These are phyloP conservation scores for Amphibolis antarctica DNA, from an alignment of 106 monocot genomes.

Conservation along the genomic window DNA sequence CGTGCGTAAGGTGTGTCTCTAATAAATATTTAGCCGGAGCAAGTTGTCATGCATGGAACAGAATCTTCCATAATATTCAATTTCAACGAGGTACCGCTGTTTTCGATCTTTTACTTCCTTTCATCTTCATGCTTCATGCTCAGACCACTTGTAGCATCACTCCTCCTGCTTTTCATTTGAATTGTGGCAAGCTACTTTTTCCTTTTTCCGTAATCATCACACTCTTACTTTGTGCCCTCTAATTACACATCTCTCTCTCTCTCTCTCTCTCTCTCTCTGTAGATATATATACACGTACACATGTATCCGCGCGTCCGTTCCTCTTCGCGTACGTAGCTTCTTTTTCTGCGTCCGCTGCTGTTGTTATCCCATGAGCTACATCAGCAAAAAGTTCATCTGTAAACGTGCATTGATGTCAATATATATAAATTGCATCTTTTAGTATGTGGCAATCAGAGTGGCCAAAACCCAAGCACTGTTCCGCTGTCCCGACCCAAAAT, in stretches of 20 bases:
- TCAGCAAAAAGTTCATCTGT: slow-evolving; percentile 9
- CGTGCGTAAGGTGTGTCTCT: slow-evolving; percentile 33
- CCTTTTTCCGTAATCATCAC: too few species aligned
- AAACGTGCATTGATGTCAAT: slow-evolving; percentile 9
- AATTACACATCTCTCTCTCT: too few species aligned
- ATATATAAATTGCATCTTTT: slow-evolving; percentile 30
- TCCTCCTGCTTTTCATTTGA: too few species aligned
- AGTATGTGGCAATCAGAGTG: slow-evolving; percentile 11
- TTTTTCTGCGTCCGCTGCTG: not conserved
- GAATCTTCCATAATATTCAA: slow-evolving; percentile 72
- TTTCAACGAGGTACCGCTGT: slow-evolving; percentile 6
- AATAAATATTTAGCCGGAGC: slow-evolving; percentile 14
- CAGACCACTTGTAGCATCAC: too few species aligned
- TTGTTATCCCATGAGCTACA: slow-evolving; percentile 1
- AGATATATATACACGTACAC: too few species aligned
- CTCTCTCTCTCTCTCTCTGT: too few species aligned
- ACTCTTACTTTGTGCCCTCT: too few species aligned
- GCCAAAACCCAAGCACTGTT: slow-evolving; percentile 15
- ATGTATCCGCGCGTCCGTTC: too few species aligned
- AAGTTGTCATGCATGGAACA: slow-evolving; percentile 59
- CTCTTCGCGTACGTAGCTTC: not conserved
- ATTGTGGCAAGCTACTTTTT: too few species aligned
- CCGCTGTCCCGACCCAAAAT: slow-evolving; percentile 13
- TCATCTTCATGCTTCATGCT: not conserved
- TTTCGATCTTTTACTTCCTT: not conserved